Evolutionary conservation across 2,329 filamentous ascomycete species (phyloP), one percentile per base, ranked within the genome.

Genomic region (Tolypocladium ophioglossoides): DNA sequence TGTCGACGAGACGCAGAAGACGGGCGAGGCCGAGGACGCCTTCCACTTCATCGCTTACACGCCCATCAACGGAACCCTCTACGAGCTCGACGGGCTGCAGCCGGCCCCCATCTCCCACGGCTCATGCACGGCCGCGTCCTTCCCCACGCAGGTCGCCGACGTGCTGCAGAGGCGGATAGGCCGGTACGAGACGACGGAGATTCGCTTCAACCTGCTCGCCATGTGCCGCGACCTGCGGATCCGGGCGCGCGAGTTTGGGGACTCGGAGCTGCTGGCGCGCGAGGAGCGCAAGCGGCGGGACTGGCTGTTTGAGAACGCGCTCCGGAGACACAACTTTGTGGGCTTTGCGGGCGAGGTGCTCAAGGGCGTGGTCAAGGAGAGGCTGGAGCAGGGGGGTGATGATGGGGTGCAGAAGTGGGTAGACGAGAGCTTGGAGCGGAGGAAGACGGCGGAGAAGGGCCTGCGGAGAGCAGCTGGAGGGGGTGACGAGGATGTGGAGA

Each of bases 31-130:
- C 54, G 91, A 95, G 64, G 94, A 97, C 66, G 89, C 92, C 32
- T 99, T 95, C 74, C 94, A 99, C 74, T 99, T 99, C 71, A 91
- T 99, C 64, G 94, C 91, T 35, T 99, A 99, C 73, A 91, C 90
- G 10, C 81, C 85, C 53, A 79, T 96, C 61, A 82, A 86, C 66
- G 86, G 85, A 60, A 83, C 75, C 5, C 79, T 99, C 53, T 99
- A 96, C 77, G 94, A 99, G 74, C 80, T 99, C 52, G 94, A 99
- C 71, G 94, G 94, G 20, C 77, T 99, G 59, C 92, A 97, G 72
- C 90, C 91, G 4, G 87, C 89, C 55, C 94, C 94, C 54, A 96
- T 99, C 63, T 84, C 83, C 51, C 94, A 99, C 72, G 94, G 92
- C 32, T 59, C 79, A 4, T 95, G 91, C 69, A 74, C 77, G 1